Percentiles rank a stretch among this genome's conserved stretches.
These are phyloP conservation scores for Coemansia sp. DNA, from an alignment of 192 early-diverging fungal species.

Conservation along the genomic window DNA sequence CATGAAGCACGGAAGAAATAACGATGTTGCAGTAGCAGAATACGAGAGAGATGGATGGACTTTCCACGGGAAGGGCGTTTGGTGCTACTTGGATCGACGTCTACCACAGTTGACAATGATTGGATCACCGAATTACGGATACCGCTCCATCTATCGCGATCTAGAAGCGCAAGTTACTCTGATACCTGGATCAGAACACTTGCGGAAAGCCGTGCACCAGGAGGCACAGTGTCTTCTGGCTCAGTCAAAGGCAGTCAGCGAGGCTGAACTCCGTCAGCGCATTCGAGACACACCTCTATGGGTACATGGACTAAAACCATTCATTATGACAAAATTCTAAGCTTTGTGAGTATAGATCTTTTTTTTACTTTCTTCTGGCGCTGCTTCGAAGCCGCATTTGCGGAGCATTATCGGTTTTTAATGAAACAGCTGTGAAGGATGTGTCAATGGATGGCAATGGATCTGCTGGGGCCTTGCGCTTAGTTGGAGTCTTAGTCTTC, in stretches of 20 bases:
- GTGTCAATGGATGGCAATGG: neutral
- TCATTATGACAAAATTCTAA: conserved; percentile 51
- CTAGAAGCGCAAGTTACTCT: conserved; percentile 84
- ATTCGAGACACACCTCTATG: conserved; percentile 39
- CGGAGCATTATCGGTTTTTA: neutral
- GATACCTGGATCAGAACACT: conserved; percentile 61
- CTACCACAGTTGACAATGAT: conserved; percentile 76
- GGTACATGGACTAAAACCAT: conserved; percentile 42
- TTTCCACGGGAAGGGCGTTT: conserved; percentile 93
- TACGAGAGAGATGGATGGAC: conserved; percentile 85
- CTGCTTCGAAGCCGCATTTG: conserved; percentile 13
- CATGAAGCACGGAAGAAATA: conserved; percentile 27
- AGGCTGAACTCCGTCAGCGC: conserved; percentile 21
- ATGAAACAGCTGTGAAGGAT: neutral
- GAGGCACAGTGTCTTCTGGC: conserved; percentile 33
- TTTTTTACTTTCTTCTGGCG: neutral
- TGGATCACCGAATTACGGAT: conserved; percentile 92
- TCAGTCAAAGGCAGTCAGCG: conserved; percentile 34
- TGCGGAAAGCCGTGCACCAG: conserved; percentile 59
- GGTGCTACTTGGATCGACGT: conserved; percentile 63
- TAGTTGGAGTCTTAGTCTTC: conserved; percentile 7
- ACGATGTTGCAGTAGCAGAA: conserved; percentile 69
- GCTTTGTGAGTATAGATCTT: neutral
- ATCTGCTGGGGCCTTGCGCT: conserved; percentile 17
- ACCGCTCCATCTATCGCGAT: conserved; percentile 87